Evolutionary conservation across 2,329 filamentous ascomycete species (phyloP), one percentile per base, ranked within the genome.

Genomic region (Epichloe festucae): DNA sequence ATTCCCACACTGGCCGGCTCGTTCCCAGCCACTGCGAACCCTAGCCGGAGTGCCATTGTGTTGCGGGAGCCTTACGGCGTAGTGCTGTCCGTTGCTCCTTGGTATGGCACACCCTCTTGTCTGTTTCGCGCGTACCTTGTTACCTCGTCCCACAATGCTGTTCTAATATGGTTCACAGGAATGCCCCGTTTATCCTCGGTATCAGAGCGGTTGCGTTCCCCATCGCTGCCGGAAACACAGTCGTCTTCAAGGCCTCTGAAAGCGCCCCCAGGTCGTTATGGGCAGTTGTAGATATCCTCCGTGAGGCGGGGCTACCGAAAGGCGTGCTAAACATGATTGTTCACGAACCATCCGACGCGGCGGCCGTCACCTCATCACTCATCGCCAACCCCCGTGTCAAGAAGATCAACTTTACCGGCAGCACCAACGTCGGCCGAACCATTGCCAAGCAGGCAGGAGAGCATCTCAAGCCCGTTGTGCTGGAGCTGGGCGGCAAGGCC

Each of bases 351-450:
- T 74, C 81, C 52, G 78, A 85, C 57, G 88, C 87, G 0, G 74
- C 82, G 0, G 72, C 75, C 12, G 72, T 91, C 35, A 90, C 86
- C 0, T 75, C 74, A 31, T 71, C 79, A 1, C 66, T 93, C 34
- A 86, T 94, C 57, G 76, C 79, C 46, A 73, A 86, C 59, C 78
- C 78, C 78, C 0, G 73, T 0, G 70, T 94, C 52, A 84, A 81
- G 64, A 94, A 94, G 70, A 75, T 95, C 64, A 93, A 89, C 69
- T 95, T 94, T 67, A 95, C 89, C 0, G 89, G 89, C 36, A 85
- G 79, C 60, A 89, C 87, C 0, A 65, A 66, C 0, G 83, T 93
- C 0, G 89, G 89, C 1, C 76, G 80, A 35, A 84, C 89, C 62
- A 81, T 95, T 52, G 85, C 80, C 10, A 72, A 74, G 19, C 74